These are phyloP conservation scores for Salix suchowensis DNA, from an alignment of 345 rosid species.

Conservation along the genomic window DNA sequence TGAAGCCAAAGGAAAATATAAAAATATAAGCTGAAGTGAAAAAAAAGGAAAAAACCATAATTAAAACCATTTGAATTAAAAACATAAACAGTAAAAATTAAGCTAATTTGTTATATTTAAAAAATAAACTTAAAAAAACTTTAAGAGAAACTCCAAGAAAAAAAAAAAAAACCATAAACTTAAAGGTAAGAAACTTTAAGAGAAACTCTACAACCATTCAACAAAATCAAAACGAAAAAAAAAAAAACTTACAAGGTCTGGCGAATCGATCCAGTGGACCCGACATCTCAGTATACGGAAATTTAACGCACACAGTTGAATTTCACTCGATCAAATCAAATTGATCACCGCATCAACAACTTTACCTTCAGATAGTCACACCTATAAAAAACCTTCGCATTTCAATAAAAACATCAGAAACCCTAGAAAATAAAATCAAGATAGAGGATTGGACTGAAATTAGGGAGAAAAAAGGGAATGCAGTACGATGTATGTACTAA, in stretches of 20 bases:
- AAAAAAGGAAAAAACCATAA: background rate
- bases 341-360: slow-evolving; percentile 15
- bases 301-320: slow-evolving; percentile 6
- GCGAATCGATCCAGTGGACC: slow-evolving; percentile 96
- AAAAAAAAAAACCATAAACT: background rate
- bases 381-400: background rate
- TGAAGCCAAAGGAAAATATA: background rate
- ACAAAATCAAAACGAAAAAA: background rate
- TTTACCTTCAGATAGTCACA: background rate
- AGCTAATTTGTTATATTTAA: background rate
- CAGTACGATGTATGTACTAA: background rate
- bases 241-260: slow-evolving; percentile 71
- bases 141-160: background rate
- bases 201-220: slow-evolving; percentile 30
- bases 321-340: slow-evolving; percentile 16
- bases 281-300: slow-evolving; percentile 47
- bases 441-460: background rate
- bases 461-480: background rate
- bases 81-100: background rate
- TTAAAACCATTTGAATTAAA: background rate
- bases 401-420: slow-evolving; percentile 4
- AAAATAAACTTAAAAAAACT: background rate
- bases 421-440: background rate
- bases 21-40: background rate
- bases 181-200: background rate